Percentiles rank a stretch among this genome's conserved stretches.
phyloP scores from a whole-genome alignment of 768 basidiomycete genomes.

The Rhodocollybia butyracea region DNA sequence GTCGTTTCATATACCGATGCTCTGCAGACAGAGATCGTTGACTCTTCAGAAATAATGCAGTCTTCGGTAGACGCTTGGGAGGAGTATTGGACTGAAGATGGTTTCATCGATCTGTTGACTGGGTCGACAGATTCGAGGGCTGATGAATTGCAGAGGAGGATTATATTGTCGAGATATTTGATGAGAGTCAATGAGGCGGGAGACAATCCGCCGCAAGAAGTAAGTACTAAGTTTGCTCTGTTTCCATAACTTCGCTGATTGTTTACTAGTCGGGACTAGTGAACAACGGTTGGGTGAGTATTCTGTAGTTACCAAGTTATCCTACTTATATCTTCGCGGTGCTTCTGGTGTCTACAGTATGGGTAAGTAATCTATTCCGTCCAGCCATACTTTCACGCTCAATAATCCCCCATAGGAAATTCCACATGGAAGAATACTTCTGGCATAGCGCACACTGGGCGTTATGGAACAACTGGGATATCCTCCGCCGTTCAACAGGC shows the following conservation, averaged over 20 bases:
- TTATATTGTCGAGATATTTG: slow-evolving; percentile 53
- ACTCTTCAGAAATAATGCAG: slow-evolving; percentile 20
- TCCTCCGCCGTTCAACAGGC: slow-evolving; percentile 41
- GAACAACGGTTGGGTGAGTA: slow-evolving; percentile 53
- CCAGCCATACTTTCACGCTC: neutral
- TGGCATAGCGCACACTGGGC: slow-evolving; percentile 62
- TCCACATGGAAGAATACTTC: slow-evolving; percentile 61
- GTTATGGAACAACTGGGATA: slow-evolving; percentile 58
- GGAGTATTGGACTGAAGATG: slow-evolving; percentile 43
- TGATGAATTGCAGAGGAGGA: slow-evolving; percentile 52
- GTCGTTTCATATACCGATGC: slow-evolving; percentile 30
- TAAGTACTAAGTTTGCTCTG: slow-evolving; percentile 18
- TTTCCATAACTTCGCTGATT: neutral
- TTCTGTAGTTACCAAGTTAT: too few relatives aligned
- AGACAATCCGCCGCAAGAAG: slow-evolving; percentile 55
- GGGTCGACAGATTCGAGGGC: slow-evolving; percentile 48
- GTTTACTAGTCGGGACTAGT: slow-evolving; percentile 46
- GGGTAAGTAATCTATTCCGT: slow-evolving; percentile 24
- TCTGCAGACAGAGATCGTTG: slow-evolving; percentile 15
- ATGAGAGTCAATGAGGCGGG: slow-evolving; percentile 60
- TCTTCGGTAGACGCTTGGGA: slow-evolving; percentile 42
- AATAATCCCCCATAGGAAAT: slow-evolving; percentile 36
- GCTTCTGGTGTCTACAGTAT: slow-evolving; percentile 23
- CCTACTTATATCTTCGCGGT: neutral
- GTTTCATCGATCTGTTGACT: slow-evolving; percentile 51